phyloP scores from a whole-genome alignment of 2,329 filamentous ascomycete genomes.

The Monosporascus sp. region DNA sequence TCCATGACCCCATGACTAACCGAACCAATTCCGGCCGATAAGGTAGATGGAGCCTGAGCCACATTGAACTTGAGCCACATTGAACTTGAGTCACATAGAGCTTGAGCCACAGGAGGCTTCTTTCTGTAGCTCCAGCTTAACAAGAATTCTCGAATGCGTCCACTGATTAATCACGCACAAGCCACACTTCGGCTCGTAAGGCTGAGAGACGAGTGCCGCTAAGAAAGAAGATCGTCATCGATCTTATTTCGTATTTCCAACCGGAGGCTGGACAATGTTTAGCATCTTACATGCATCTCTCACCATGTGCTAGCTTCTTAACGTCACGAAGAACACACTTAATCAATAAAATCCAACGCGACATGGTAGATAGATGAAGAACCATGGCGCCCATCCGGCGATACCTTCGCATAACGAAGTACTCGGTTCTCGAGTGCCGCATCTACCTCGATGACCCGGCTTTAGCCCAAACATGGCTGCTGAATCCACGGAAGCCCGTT shows the following conservation, averaged over 20 bases:
- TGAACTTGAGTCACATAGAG: neutral
- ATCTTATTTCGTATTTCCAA: too few relatives aligned
- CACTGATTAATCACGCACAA: too few relatives aligned
- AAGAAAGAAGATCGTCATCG: too few relatives aligned
- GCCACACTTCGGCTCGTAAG: too few relatives aligned
- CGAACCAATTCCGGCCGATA: neutral
- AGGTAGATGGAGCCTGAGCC: neutral
- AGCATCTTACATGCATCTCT: too few relatives aligned
- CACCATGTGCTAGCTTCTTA: too few relatives aligned
- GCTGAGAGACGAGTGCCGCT: too few relatives aligned
- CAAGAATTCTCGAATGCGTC: neutral
- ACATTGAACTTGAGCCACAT: neutral
- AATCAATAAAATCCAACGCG: constrained; percentile 1
- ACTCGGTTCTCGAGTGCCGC: constrained; percentile 91
- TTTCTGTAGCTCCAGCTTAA: neutral
- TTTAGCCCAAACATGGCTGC: constrained; percentile 76
- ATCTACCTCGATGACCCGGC: constrained; percentile 93
- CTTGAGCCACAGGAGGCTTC: neutral
- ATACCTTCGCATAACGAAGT: constrained; percentile 87
- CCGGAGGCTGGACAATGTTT: too few relatives aligned
- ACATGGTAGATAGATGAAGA: constrained; percentile 13
- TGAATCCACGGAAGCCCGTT: constrained; percentile 69
- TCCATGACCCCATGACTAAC: neutral
- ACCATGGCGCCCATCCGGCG: constrained; percentile 81
- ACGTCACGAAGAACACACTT: neutral